Base-by-base conservation (phyloP, 805 yeast species). In the Ogataea minuta region DNA sequence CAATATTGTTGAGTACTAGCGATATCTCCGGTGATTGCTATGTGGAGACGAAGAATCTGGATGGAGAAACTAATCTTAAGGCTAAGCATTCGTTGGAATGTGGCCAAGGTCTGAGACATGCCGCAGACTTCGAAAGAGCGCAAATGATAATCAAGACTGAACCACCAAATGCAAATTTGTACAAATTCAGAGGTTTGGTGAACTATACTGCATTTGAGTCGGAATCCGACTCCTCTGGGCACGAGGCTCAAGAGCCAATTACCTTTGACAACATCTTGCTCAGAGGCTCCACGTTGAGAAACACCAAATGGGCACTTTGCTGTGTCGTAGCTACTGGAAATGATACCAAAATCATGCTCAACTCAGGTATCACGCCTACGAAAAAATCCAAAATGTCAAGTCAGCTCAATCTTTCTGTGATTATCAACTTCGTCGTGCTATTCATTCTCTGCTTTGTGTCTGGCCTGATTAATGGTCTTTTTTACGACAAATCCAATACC, bases 51-150 rank as follows among this genome's bases (percentile, higher is more conserved):
- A 77, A 80, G 49, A 81, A 80, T 51, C 63, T 81, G 40, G 88
- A 81, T 52, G 88, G 88, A 46, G 95, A 84, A 60, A 81, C 91
- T 4, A 84, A 81, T 55, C 69, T 84, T 57, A 85, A 84, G 56
- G 66, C 68, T 16, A 75, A 79, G 43, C 67, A 66, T 21, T 67
- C 84, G 6, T 55, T 85, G 23, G 66, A 67, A 11, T 69, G 79
- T 48, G 83, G 87, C 10, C 64, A 68, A 7, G 63, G 69, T 2
- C 57, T 84, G 28, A 71, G 68, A 31, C 81, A 72, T 47, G 70
- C 86, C 2, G 59, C 64, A 17, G 90, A 84, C 50, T 65, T 84
- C 36, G 77, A 75, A 41, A 70, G 74, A 41, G 65, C 77, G 21
- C 67, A 68, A 49, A 79, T 83, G 56, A 68, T 76, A 68, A 62